Percentiles rank a stretch among this genome's conserved stretches.
Evolutionary conservation across 257 asterid genomes (phyloP).

Genomic region (Euphrasia confusa): DNA sequence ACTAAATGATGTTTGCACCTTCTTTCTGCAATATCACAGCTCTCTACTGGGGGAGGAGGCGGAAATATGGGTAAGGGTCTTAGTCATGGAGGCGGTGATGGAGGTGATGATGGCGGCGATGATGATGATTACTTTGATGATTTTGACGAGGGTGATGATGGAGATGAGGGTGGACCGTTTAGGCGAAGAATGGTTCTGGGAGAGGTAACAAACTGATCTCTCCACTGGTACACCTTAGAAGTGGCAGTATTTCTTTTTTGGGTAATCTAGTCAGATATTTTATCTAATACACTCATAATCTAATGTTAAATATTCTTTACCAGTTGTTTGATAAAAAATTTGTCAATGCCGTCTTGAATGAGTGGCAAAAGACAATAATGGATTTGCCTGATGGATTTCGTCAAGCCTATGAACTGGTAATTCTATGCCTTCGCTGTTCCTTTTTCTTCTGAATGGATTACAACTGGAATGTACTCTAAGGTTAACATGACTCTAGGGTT

Average conservation of each 20-base stretch:
- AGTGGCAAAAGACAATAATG: slow-evolving; percentile 97
- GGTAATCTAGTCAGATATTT: slow-evolving; percentile 4
- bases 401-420: slow-evolving; percentile 98
- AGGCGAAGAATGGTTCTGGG: slow-evolving; percentile 73
- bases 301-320: slow-evolving; percentile 21
- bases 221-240: background rate
- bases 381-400: slow-evolving; percentile 98
- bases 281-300: slow-evolving; percentile 4
- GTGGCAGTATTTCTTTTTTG: background rate
- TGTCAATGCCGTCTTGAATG: slow-evolving; percentile 88
- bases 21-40: slow-evolving; percentile 40
- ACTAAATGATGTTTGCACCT: slow-evolving; percentile 1
- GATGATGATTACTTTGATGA: slow-evolving; percentile 96
- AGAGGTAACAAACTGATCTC: slow-evolving; percentile 55
- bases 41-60: slow-evolving; percentile 88
- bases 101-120: slow-evolving; percentile 97
- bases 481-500: slow-evolving; percentile 54
- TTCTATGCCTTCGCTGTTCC: slow-evolving; percentile 1
- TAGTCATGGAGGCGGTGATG: slow-evolving; percentile 93
- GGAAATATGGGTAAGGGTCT: slow-evolving; percentile 86
- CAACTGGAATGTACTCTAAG: slow-evolving; percentile 25
- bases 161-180: slow-evolving; percentile 91
- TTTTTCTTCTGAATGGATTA: slow-evolving; percentile 10
- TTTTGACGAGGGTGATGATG: slow-evolving; percentile 96
- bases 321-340: slow-evolving; percentile 90